These are phyloP conservation scores for Pyrenophora teres DNA, from an alignment of 2,329 filamentous ascomycete species.

Conservation along the genomic window DNA sequence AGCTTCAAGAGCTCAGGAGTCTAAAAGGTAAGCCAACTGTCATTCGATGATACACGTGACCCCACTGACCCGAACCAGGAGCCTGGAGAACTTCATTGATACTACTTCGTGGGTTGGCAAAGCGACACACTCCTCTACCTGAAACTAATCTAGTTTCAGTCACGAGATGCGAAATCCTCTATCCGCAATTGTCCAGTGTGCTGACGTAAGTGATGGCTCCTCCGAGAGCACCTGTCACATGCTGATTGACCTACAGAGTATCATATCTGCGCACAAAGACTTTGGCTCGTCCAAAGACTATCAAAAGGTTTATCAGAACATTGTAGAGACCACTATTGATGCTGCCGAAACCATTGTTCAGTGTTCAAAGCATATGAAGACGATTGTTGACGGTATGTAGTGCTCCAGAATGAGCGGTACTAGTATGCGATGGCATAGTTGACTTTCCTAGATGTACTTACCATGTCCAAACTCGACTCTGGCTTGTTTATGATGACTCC, in stretches of 20 bases:
- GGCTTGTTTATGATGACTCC: constrained; percentile 50
- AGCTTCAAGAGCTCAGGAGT: constrained; percentile 26
- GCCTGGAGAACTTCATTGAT: constrained; percentile 41
- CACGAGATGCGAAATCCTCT: constrained; percentile 54
- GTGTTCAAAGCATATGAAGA: constrained; percentile 53
- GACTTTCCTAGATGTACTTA: constrained; percentile 4
- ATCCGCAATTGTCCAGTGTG: constrained; percentile 50
- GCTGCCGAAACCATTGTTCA: constrained; percentile 51
- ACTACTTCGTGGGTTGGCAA: constrained; percentile 25
- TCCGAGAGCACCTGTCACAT: not conserved
- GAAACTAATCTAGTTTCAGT: not conserved
- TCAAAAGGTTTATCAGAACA: constrained; percentile 16
- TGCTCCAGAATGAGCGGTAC: not conserved
- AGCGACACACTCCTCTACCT: not conserved
- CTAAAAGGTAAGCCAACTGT: constrained; percentile 15
- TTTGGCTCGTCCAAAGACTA: constrained; percentile 10
- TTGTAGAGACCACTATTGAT: constrained; percentile 33
- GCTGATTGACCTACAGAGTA: constrained; percentile 12
- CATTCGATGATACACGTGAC: not conserved
- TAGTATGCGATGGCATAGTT: not conserved
- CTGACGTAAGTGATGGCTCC: constrained; percentile 43
- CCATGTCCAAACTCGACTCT: constrained; percentile 50
- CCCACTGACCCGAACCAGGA: constrained; percentile 1
- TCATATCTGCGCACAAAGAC: constrained; percentile 18
- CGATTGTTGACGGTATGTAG: constrained; percentile 49